A percentile compares a stretch with the other conserved stretches of the same genome.
Conservation (phyloP, 176 grass and related monocot species). For the Carex cristatella region DNA sequence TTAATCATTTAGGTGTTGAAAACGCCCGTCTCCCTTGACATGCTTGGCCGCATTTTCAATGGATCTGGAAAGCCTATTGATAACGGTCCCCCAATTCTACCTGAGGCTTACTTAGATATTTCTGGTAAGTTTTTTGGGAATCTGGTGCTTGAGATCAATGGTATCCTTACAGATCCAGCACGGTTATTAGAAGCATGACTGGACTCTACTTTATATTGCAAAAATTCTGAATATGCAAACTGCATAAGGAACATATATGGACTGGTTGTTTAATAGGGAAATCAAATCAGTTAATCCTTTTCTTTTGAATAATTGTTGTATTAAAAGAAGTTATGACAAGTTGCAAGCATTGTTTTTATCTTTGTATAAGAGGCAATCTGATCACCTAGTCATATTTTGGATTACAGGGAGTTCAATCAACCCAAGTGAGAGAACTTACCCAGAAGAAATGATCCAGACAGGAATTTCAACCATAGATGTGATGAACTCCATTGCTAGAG, state of each 20-base stretch:
- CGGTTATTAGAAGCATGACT: not conserved
- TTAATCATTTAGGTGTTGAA: conserved; percentile 64
- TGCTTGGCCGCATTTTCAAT: conserved; percentile 99
- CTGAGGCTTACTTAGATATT: conserved; percentile 95
- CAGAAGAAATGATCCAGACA: conserved; percentile 99
- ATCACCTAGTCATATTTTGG: not conserved
- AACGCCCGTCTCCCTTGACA: conserved; percentile 96
- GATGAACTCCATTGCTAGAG: conserved; percentile 99
- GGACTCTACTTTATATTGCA: not conserved
- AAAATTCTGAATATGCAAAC: not conserved
- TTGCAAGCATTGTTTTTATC: not conserved
- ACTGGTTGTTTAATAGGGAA: not conserved
- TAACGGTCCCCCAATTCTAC: conserved; percentile 93
- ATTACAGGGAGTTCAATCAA: conserved; percentile 93
- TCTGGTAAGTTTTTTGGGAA: conserved; percentile 55
- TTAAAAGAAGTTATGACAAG: not conserved
- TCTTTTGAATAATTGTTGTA: not conserved
- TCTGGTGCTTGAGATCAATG: not conserved
- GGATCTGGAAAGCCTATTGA: conserved; percentile 99
- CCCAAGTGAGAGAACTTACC: conserved; percentile 98
- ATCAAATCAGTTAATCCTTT: not conserved
- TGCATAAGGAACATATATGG: not conserved
- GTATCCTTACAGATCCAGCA: not conserved
- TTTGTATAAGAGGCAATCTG: not conserved
- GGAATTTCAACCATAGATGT: conserved; percentile 99